Conservation (phyloP, 2,329 filamentous ascomycete genomes). For the Akanthomyces muscarius region DNA sequence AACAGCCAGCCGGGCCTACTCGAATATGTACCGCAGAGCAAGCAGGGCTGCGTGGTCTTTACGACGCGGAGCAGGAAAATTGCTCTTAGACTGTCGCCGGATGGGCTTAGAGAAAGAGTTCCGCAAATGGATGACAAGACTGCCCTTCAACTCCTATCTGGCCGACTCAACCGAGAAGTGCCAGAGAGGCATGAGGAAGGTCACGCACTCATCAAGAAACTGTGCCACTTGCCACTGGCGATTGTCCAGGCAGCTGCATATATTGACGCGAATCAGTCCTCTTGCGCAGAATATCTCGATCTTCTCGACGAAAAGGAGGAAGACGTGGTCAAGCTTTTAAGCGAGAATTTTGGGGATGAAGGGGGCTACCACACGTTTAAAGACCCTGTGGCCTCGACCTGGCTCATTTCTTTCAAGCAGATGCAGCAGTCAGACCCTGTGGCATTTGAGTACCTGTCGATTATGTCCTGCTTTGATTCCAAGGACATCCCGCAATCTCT, state of each 20-base stretch:
- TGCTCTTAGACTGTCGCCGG: constrained; percentile 12
- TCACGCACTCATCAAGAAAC: constrained; percentile 1
- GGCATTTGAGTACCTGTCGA: constrained; percentile 36
- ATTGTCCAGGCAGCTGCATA: constrained; percentile 38
- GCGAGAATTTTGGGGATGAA: constrained; percentile 33
- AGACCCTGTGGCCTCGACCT: constrained; percentile 35
- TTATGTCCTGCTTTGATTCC: constrained; percentile 38
- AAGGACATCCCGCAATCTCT: constrained; percentile 35
- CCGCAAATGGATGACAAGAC: constrained; percentile 6
- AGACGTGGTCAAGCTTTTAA: constrained; percentile 21
- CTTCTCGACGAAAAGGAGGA: constrained; percentile 31
- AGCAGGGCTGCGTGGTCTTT: constrained; percentile 15
- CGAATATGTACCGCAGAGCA: constrained; percentile 16
- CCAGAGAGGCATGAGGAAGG: background rate
- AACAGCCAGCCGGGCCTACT: background rate
- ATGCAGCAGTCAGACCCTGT: constrained; percentile 27
- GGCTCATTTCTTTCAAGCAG: constrained; percentile 37
- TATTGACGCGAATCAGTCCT: constrained; percentile 28
- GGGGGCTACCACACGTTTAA: constrained; percentile 30
- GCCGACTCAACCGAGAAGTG: constrained; percentile 2
- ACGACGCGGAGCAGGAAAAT: constrained; percentile 17
- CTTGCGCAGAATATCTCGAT: constrained; percentile 29
- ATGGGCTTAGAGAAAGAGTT: constrained; percentile 3
- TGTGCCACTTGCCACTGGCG: constrained; percentile 34
- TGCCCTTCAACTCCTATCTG: background rate